Conservation (phyloP, 2,329 filamentous ascomycete species). For the Akanthomyces muscarius region DNA sequence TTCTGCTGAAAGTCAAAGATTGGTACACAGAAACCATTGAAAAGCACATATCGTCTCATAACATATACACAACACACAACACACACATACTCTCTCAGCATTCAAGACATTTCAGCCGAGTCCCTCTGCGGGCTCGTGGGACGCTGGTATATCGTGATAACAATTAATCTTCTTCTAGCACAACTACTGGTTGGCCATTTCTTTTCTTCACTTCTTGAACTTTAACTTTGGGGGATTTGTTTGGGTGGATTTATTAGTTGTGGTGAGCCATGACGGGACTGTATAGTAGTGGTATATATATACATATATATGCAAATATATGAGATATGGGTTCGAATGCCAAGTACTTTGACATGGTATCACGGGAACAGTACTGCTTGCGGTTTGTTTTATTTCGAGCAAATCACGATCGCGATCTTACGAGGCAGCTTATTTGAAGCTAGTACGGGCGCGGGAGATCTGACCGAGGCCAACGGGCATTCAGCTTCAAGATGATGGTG, state of each 20-base stretch:
- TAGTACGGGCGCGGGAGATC: too few relatives aligned
- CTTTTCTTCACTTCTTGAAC: neutral
- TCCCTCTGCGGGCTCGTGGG: neutral
- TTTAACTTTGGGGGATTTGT: neutral
- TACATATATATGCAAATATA: neutral
- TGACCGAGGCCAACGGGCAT: too few relatives aligned
- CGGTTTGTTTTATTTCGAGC: too few relatives aligned
- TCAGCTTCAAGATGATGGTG: too few relatives aligned
- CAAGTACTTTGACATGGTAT: neutral
- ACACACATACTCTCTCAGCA: slow-evolving; percentile 6
- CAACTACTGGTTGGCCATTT: slow-evolving; percentile 5
- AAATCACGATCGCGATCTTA: too few relatives aligned
- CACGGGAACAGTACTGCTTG: too few relatives aligned
- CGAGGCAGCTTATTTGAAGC: too few relatives aligned
- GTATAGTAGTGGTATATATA: slow-evolving; percentile 11
- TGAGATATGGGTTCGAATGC: slow-evolving; percentile 6
- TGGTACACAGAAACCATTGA: neutral
- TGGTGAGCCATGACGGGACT: neutral
- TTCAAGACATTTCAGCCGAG: neutral
- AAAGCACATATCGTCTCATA: slow-evolving; percentile 7
- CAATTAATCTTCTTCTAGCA: slow-evolving; percentile 4
- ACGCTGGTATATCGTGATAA: neutral
- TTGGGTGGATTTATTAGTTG: neutral
- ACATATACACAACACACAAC: neutral
- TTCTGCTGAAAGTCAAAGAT: neutral